phyloP scores from a whole-genome alignment of 2,329 filamentous ascomycete genomes.

The Ceratocystis smalleyi region DNA sequence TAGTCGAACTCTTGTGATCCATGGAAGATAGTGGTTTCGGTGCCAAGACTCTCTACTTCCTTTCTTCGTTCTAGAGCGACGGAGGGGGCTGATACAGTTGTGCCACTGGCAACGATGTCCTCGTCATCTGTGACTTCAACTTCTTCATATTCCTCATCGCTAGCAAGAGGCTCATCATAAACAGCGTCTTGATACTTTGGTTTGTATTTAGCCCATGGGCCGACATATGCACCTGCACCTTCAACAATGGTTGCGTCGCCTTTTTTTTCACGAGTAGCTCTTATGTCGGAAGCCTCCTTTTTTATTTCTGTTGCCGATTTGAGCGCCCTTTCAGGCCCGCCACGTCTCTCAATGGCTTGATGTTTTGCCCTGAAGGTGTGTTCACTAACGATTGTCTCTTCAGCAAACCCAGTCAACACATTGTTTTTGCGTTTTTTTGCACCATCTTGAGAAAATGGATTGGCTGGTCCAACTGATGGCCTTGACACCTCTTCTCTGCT shows the following conservation, averaged over 20 bases:
- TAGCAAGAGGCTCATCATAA: conserved; percentile 56
- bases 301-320: conserved; percentile 45
- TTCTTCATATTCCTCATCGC: conserved; percentile 64
- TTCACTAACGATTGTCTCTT: conserved; percentile 81
- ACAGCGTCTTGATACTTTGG: conserved; percentile 59
- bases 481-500: conserved; percentile 58
- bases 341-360: conserved; percentile 60
- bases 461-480: conserved; percentile 51
- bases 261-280: conserved; percentile 67
- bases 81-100: conserved; percentile 41
- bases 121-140: conserved; percentile 64
- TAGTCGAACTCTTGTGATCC: conserved; percentile 77
- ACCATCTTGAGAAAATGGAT: conserved; percentile 54
- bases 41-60: conserved; percentile 43
- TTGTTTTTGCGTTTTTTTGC: conserved; percentile 56
- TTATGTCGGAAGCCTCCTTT: conserved; percentile 50
- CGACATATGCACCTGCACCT: conserved; percentile 75
- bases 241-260: conserved; percentile 73
- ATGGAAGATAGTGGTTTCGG: conserved; percentile 78
- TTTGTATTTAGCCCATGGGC: conserved; percentile 82
- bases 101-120: conserved; percentile 48
- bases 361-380: conserved; percentile 80
- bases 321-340: conserved; percentile 40
- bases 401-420: conserved; percentile 67
- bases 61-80: conserved; percentile 40